Evolutionary conservation across 2,329 filamentous ascomycete species (phyloP), one percentile per base, ranked within the genome.

Genomic region (Botrytis galanthina): DNA sequence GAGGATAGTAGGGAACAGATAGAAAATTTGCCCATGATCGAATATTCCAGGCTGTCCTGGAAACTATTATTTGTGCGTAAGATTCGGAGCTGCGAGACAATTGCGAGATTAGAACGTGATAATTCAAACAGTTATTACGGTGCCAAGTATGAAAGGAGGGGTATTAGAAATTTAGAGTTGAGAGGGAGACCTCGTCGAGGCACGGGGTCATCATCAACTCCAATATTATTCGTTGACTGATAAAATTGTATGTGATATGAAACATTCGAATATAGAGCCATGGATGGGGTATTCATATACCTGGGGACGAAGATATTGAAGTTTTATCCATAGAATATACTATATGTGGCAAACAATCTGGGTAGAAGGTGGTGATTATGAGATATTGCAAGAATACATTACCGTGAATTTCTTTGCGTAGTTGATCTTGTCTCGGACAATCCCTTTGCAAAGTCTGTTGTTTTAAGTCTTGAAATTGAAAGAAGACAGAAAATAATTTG

Each of bases 61-160:
- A 18, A n/a, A 20, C 9, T 54, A 14, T 42, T 42, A 18, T 10
- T 29, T 69, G n/a, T 42, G 26, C 39, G 48, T 69, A 32, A 32
- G 12, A 39, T 22, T n/a, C 29, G 35, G 32, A 68, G 66, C 66
- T 68, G n/a, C 18, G 42, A 42, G 66, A 22, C 32, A 57, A 20
- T 32, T 57, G 48, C 5, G 26, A 69, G 35, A 69, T 69, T 69
- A 69, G 66, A 69, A 57, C 12, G 48, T 20, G n/a, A 32, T 26
- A 18, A 42, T 3, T 29, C 9, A 54, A 51, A 18, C n/a, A 29
- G n/a, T 29, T 54, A 54, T 57, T 57, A 57, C n/a, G 5, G 29
- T 44, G 35, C 39, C 37, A 57, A 26, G 26, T 44, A 16, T 51
- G n/a, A 57, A 32, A 69, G 10, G 20, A 32, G 35, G 35, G 35